phyloP scores from a whole-genome alignment of 1,284 basidiomycete genomes.

The Paramarasmius palmivorus region DNA sequence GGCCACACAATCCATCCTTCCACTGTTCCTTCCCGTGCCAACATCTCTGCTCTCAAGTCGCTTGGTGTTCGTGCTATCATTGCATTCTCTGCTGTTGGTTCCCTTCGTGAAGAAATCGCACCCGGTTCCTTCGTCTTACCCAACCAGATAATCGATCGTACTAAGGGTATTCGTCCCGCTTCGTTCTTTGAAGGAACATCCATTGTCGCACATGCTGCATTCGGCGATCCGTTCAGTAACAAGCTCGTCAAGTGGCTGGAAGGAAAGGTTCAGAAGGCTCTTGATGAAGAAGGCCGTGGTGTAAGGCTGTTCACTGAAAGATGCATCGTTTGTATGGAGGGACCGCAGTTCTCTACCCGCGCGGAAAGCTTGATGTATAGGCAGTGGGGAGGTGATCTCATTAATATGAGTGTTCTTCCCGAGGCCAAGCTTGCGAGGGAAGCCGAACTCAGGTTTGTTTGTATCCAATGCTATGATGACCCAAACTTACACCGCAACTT shows the following conservation, averaged over 20 bases:
- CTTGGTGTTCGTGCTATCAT: slow-evolving; percentile 89
- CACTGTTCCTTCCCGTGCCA: slow-evolving; percentile 82
- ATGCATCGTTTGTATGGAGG: slow-evolving; percentile 96
- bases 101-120: slow-evolving; percentile 92
- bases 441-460: slow-evolving; percentile 83
- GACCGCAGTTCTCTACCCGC: slow-evolving; percentile 91
- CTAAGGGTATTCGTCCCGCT: slow-evolving; percentile 85
- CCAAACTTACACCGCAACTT: slow-evolving; percentile 1
- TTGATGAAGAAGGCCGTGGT: slow-evolving; percentile 55
- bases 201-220: slow-evolving; percentile 91
- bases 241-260: slow-evolving; percentile 74
- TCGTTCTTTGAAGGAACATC: slow-evolving; percentile 86
- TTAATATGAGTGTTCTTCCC: slow-evolving; percentile 95
- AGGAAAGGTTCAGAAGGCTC: slow-evolving; percentile 61
- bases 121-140: slow-evolving; percentile 91
- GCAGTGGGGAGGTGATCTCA: slow-evolving; percentile 90
- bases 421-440: slow-evolving; percentile 96
- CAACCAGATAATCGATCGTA: slow-evolving; percentile 94
- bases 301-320: slow-evolving; percentile 78
- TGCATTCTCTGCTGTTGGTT: slow-evolving; percentile 96
- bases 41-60: slow-evolving; percentile 94
- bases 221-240: slow-evolving; percentile 87
- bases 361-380: slow-evolving; percentile 97
- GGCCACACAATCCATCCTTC: slow-evolving; percentile 79
- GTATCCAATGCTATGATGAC: not conserved